Base-by-base conservation (phyloP, 441 rosid species). In the Populus hybrid region DNA sequence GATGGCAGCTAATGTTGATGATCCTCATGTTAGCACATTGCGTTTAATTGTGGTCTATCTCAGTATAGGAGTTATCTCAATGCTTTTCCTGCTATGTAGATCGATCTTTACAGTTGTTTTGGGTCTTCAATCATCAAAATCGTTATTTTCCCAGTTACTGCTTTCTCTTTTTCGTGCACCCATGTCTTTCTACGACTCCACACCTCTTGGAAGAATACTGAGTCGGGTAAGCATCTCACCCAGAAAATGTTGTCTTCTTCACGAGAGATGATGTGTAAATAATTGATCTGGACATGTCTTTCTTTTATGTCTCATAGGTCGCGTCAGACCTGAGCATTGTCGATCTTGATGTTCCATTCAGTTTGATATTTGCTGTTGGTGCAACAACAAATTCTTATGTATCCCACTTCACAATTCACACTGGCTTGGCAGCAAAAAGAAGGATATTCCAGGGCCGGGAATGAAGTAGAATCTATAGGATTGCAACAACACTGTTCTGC, bases 181-280 rank as follows among this genome's bases (percentile, higher is more conserved):
- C 23, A 93, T 95, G 99, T 91, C 95, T 0, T 93, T 97, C 79
- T 97, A 91, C 40, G 99, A 97, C 85, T 95, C 98, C 78, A 97
- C 98, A 0, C 99, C 98, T 67, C 89, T 97, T 14, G 99, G 99
- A 81, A 84, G 99, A 85, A 91, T 97, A 78, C 98, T 97, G 61
- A 91, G 98, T 78, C 88, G 99, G 84, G 99, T 97, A 88, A 61
- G 83, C 70, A 75, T 79, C 78, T 75, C 34, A 10, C 61, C 71
- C 50, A 28, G 34, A 64, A 73, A 78, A 26, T 67, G 34, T 30
- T 24, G n/a, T 32, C 9, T 0, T 35, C 30, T 42, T 23, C 30
- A 50, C 26, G 40, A 61, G 68, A 46, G 32, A 59, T 30, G 26
- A 65, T 14, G 38, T 23, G 14, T 18, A 68, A 54, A 78, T 72